phyloP scores from a whole-genome alignment of 2,329 filamentous ascomycete genomes.

The Claviceps sp. region DNA sequence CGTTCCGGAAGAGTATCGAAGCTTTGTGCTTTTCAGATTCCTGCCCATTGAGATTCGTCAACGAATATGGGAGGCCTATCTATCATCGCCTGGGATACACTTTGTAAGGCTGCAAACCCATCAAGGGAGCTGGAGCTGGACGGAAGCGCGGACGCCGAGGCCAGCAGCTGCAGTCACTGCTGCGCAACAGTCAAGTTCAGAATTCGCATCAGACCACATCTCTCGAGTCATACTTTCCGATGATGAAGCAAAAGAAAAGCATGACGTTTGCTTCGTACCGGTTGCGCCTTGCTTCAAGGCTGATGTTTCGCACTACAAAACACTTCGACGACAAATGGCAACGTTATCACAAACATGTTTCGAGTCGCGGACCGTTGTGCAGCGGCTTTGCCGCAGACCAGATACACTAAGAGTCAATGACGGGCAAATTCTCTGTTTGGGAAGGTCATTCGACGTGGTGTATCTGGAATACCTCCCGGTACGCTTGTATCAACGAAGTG shows the following conservation, averaged over 20 bases:
- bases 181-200: conserved; percentile 6
- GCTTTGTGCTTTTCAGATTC: conserved; percentile 18
- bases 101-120: conserved; percentile 18
- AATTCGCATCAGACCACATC: conserved; percentile 9
- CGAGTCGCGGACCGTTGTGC: conserved; percentile 14
- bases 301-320: conserved; percentile 21
- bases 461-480: conserved; percentile 22
- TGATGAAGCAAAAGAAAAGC: conserved; percentile 8
- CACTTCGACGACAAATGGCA: conserved; percentile 15
- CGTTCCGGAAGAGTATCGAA: conserved; percentile 18
- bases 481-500: conserved; percentile 14
- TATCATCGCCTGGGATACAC: conserved; percentile 21
- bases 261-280: conserved; percentile 14
- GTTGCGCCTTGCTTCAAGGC: conserved; percentile 9
- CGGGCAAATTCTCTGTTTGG: conserved; percentile 18
- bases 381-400: conserved; percentile 10
- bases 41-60: conserved; percentile 23
- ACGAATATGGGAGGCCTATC: conserved; percentile 20
- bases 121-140: conserved; percentile 13
- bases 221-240: conserved; percentile 14
- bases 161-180: neutral
- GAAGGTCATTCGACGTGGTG: conserved; percentile 17
- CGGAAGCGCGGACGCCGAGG: neutral
- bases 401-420: conserved; percentile 13
- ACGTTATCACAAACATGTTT: conserved; percentile 15